Evolutionary conservation across 805 yeast genomes (phyloP).

Genomic region (Kuraishia hungarica): DNA sequence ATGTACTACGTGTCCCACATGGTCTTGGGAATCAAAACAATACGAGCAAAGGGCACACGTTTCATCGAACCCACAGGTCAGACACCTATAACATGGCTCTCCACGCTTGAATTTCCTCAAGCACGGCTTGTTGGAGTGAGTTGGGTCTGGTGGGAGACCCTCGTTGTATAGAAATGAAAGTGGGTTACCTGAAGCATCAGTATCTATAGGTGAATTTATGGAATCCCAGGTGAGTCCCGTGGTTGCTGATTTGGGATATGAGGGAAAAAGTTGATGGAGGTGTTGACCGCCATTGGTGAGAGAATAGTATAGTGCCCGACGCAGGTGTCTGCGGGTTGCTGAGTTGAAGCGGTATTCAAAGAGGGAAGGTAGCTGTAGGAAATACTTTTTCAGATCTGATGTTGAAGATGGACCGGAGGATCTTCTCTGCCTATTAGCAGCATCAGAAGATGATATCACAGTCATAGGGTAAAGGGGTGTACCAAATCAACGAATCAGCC

Average conservation of each 20-base stretch:
- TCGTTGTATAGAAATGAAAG: neutral
- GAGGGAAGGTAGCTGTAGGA: conserved; percentile 29
- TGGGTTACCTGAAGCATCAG: neutral
- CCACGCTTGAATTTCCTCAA: conserved; percentile 66
- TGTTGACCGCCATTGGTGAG: conserved; percentile 33
- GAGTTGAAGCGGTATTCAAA: conserved; percentile 23
- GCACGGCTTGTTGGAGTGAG: conserved; percentile 64
- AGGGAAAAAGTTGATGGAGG: conserved; percentile 26
- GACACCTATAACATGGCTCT: conserved; percentile 74
- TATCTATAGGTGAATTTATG: conserved; percentile 5
- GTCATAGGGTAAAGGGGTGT: neutral
- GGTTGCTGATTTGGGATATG: conserved; percentile 11
- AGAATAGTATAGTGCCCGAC: conserved; percentile 34
- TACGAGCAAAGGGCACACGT: conserved; percentile 75
- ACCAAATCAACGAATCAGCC: neutral
- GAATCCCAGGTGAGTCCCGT: conserved; percentile 7
- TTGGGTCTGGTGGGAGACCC: conserved; percentile 12
- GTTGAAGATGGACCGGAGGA: neutral
- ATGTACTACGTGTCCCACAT: conserved; percentile 64
- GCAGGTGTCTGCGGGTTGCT: conserved; percentile 21
- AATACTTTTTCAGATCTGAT: conserved; percentile 23
- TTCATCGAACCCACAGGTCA: conserved; percentile 71
- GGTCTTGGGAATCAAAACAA: conserved; percentile 66
- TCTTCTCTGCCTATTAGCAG: neutral
- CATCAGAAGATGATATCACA: neutral